A percentile compares a stretch with the other conserved stretches of the same genome.
These are phyloP conservation scores for Magnolia officinalis DNA, from an alignment of 164 flowering plant species.

Conservation along the genomic window DNA sequence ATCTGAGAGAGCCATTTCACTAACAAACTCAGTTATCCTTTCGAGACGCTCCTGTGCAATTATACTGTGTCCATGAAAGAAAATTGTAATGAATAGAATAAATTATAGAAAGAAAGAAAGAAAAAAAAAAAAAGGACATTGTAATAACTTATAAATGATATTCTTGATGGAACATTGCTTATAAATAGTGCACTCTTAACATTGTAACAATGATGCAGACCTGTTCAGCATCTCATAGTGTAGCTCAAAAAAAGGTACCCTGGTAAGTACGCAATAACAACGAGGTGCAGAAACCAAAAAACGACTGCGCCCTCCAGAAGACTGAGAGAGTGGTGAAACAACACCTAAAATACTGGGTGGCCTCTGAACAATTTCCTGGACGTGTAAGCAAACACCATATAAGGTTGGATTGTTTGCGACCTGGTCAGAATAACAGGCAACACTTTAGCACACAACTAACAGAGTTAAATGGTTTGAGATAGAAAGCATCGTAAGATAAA, in stretches of 20 bases:
- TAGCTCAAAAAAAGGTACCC: slow-evolving; percentile 88
- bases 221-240: slow-evolving; percentile 95
- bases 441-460: neutral
- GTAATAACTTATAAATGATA: neutral
- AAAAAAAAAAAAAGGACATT: neutral
- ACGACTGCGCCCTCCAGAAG: slow-evolving; percentile 47
- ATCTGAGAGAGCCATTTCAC: slow-evolving; percentile 50
- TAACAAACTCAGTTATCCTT: slow-evolving; percentile 78
- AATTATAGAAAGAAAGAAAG: neutral
- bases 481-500: neutral
- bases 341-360: slow-evolving; percentile 62
- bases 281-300: slow-evolving; percentile 95
- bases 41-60: slow-evolving; percentile 88
- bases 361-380: slow-evolving; percentile 85
- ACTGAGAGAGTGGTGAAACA: slow-evolving; percentile 49
- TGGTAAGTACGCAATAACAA: slow-evolving; percentile 87
- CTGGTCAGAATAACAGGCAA: slow-evolving; percentile 30
- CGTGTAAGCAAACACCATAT: slow-evolving; percentile 91
- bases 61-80: slow-evolving; percentile 54
- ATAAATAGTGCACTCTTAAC: neutral
- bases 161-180: neutral
- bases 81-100: neutral
- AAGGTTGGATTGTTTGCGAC: slow-evolving; percentile 80
- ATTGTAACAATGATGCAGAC: slow-evolving; percentile 24
- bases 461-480: neutral